phyloP scores from a whole-genome alignment of 2,329 filamentous ascomycete genomes.

The Phialophora expanda region DNA sequence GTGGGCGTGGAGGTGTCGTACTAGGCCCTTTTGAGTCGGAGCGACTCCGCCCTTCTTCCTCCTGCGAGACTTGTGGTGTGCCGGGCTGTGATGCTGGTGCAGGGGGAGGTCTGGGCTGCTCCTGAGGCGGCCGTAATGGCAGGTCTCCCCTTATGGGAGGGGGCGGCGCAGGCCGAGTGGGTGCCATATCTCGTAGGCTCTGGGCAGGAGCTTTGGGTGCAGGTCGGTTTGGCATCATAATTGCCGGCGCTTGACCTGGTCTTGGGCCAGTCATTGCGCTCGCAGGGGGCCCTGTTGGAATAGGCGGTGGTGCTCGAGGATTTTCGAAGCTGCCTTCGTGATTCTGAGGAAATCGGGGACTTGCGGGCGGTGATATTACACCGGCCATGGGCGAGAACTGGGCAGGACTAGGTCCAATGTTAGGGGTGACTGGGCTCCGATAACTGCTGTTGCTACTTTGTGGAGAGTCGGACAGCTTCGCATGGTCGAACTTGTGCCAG shows the following conservation, averaged over 20 bases:
- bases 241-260: conserved; percentile 58
- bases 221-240: conserved; percentile 80
- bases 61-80: conserved; percentile 64
- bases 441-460: conserved; percentile 34
- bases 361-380: conserved; percentile 77
- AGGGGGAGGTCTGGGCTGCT: conserved; percentile 21
- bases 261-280: conserved; percentile 48
- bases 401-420: conserved; percentile 53
- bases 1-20: conserved; percentile 28
- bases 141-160: conserved; percentile 38
- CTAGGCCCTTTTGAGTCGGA: conserved; percentile 63
- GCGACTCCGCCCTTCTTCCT: conserved; percentile 70
- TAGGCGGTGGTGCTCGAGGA: conserved; percentile 86
- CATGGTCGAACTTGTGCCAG: conserved; percentile 95
- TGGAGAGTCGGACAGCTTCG: conserved; percentile 58
- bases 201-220: conserved; percentile 80
- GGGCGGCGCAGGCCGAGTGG: conserved; percentile 49
- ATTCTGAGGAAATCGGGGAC: conserved; percentile 86
- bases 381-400: conserved; percentile 59
- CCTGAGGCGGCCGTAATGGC: conserved; percentile 26
- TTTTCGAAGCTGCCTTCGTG: conserved; percentile 97
- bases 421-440: conserved; percentile 35
- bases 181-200: conserved; percentile 45
- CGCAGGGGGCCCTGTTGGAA: conserved; percentile 62
- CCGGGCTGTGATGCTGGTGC: conserved; percentile 55